These are phyloP conservation scores for Cryptococcus maquisensis DNA, from an alignment of 1,284 basidiomycete species.

Conservation along the genomic window DNA sequence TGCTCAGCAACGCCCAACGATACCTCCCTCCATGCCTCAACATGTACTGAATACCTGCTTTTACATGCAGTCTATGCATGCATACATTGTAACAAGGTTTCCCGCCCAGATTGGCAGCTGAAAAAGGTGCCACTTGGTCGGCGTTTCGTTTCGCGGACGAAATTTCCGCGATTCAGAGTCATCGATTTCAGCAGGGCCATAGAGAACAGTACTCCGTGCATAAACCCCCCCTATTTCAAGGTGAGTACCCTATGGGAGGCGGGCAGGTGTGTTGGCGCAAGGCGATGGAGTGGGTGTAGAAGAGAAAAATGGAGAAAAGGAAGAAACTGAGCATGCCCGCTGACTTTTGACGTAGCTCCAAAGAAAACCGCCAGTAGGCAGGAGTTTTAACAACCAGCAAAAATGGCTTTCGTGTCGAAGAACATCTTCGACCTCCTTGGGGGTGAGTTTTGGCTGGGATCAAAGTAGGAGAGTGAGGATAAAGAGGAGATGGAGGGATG, in stretches of 20 bases:
- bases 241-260: constrained; percentile 1
- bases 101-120: no score
- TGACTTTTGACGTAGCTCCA: constrained; percentile 5
- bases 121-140: no score
- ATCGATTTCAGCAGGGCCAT: constrained; percentile 6
- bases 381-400: constrained; percentile 14
- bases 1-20: no score
- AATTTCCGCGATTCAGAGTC: neutral
- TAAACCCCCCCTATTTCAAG: constrained; percentile 1
- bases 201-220: neutral
- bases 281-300: neutral
- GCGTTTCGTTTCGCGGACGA: no score
- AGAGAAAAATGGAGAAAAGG: neutral
- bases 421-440: constrained; percentile 51
- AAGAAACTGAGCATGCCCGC: neutral
- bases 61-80: no score
- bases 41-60: no score
- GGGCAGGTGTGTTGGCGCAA: neutral
- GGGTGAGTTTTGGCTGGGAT: constrained; percentile 27
- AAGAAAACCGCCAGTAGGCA: constrained; percentile 11
- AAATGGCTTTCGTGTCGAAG: constrained; percentile 50
- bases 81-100: no score
- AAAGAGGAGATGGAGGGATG: neutral
- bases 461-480: neutral
- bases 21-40: neutral